Evolutionary conservation across 768 basidiomycete genomes (phyloP).

Genomic region (Termitomyces sp.): DNA sequence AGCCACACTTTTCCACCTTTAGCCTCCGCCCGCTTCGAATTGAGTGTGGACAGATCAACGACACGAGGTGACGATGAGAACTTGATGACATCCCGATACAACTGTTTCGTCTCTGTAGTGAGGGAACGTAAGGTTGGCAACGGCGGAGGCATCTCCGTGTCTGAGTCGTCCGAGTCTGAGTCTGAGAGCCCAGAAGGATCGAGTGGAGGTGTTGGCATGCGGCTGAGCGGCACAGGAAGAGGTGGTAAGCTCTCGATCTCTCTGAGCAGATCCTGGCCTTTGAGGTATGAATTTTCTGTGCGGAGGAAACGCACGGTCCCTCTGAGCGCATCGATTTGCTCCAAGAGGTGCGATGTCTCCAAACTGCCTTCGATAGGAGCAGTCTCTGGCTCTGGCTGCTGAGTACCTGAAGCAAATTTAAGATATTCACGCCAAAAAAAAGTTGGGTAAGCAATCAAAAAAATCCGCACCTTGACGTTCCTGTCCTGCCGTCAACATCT

Average conservation of each 20-base stretch:
- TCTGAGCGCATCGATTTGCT: constrained; percentile 93
- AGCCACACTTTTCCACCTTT: constrained; percentile 66
- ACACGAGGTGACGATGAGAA: constrained; percentile 82
- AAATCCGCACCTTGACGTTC: constrained; percentile 74
- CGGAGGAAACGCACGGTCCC: constrained; percentile 91
- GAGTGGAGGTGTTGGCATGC: constrained; percentile 62
- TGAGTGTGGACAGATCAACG: constrained; percentile 73
- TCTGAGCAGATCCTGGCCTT: constrained; percentile 84
- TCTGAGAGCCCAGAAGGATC: constrained; percentile 66
- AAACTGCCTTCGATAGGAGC: constrained; percentile 73
- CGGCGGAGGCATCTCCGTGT: constrained; percentile 36
- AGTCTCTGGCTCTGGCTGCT: constrained; percentile 55
- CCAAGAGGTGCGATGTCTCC: constrained; percentile 84
- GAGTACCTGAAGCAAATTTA: constrained; percentile 37
- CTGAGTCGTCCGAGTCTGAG: constrained; percentile 67
- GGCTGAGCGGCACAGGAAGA: constrained; percentile 46
- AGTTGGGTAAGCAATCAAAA: not conserved
- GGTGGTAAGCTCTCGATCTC: constrained; percentile 75
- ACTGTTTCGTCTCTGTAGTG: constrained; percentile 75
- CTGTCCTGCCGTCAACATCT: constrained; percentile 57
- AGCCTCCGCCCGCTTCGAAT: constrained; percentile 47
- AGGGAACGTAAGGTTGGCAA: constrained; percentile 63
- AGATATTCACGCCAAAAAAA: not conserved
- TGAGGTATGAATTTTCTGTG: constrained; percentile 89
- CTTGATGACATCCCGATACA: constrained; percentile 87